Conservation (phyloP, 148 eudicot species). For the Rhododendron williamsianum region DNA sequence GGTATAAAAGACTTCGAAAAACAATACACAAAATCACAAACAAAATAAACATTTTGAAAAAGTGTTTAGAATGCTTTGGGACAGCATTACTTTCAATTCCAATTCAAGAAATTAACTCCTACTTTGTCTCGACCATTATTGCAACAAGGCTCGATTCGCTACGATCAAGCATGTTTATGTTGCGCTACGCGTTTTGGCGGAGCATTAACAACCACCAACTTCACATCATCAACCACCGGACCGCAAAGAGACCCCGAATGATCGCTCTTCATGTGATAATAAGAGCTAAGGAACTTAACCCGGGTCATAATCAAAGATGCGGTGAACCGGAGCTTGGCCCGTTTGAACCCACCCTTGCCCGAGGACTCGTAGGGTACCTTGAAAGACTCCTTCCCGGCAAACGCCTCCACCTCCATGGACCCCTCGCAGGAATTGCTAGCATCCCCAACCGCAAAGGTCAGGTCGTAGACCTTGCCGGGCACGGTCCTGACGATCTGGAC, state of each 20-base stretch:
- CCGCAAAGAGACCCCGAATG: conserved; percentile 40
- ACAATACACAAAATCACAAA: neutral
- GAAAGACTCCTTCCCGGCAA: neutral
- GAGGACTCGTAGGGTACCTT: conserved; percentile 31
- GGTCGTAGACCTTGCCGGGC: neutral
- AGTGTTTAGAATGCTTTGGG: neutral
- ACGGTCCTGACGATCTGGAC: neutral
- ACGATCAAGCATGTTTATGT: neutral
- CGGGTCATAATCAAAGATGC: conserved; percentile 18
- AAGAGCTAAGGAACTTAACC: conserved; percentile 33
- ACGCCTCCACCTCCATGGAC: neutral
- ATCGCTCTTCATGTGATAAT: conserved; percentile 38
- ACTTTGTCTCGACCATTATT: neutral
- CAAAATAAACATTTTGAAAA: neutral
- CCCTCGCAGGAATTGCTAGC: neutral
- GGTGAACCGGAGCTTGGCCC: conserved; percentile 23
- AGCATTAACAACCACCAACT: conserved; percentile 23
- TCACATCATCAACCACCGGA: conserved; percentile 42
- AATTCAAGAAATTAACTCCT: neutral
- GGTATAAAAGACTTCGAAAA: neutral
- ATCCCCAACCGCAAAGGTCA: neutral
- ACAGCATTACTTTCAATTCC: neutral
- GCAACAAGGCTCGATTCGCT: neutral
- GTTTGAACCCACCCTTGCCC: conserved; percentile 32
- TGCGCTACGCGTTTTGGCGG: neutral